phyloP scores from a whole-genome alignment of 1,284 basidiomycete genomes.

The Moesziomyces globuligerus region DNA sequence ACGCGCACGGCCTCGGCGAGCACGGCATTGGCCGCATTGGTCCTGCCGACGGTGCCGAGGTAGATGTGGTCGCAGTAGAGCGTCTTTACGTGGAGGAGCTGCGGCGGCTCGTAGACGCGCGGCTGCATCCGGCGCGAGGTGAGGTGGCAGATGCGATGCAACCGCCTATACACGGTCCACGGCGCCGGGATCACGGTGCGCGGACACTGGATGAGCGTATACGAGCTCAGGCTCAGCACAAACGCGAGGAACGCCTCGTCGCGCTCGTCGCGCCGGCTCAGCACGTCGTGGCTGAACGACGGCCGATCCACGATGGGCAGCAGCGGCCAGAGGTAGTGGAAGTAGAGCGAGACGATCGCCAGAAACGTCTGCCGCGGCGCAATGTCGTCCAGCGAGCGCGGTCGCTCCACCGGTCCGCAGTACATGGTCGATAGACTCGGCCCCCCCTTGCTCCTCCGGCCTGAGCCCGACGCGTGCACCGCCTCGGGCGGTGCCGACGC shows the following conservation, averaged over 20 bases:
- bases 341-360: slow-evolving; percentile 49
- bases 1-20: slow-evolving; percentile 52
- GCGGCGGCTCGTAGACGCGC: slow-evolving; percentile 41
- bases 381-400: slow-evolving; percentile 51
- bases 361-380: slow-evolving; percentile 54
- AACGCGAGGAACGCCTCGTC: slow-evolving; percentile 51
- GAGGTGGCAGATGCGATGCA: slow-evolving; percentile 54
- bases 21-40: slow-evolving; percentile 51
- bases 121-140: slow-evolving; percentile 52
- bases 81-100: slow-evolving; percentile 48
- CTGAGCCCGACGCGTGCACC: not conserved
- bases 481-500: too few relatives aligned
- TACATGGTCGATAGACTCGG: slow-evolving; percentile 26
- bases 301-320: slow-evolving; percentile 51
- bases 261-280: slow-evolving; percentile 47
- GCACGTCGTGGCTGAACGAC: slow-evolving; percentile 46
- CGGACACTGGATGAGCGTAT: slow-evolving; percentile 53
- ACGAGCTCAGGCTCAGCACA: slow-evolving; percentile 49
- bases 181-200: slow-evolving; percentile 48
- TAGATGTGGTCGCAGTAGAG: slow-evolving; percentile 61
- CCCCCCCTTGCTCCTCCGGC: slow-evolving; percentile 8
- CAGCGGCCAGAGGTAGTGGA: slow-evolving; percentile 51
- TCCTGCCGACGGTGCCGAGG: slow-evolving; percentile 42
- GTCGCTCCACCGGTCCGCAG: slow-evolving; percentile 40
- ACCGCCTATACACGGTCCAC: slow-evolving; percentile 43